Evolutionary conservation across 768 basidiomycete genomes (phyloP), one percentile per base, ranked within the genome.

Genomic region (Termitomyces bulborhizus): DNA sequence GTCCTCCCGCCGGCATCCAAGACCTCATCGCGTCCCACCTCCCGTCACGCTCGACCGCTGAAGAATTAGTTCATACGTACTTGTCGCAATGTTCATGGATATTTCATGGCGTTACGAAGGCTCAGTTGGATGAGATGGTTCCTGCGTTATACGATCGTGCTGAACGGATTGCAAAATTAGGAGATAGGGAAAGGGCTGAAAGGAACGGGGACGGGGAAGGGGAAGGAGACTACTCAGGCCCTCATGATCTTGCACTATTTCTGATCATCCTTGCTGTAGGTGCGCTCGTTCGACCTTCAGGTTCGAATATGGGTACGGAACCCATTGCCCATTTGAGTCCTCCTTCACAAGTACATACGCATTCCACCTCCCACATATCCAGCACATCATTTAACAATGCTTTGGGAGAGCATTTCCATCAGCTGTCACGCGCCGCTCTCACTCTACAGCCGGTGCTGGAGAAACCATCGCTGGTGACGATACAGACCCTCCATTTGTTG

Each of bases 381-480:
- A 46, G 58, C 8, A 42, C 49, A 26, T 36, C 53, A 7, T 51
- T 44, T 12, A 51, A 55, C 9, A 65, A 66, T 13, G 71, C 70
- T 1, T 65, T 82, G 26, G 85, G 77, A 13, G 84, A 86, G 56
- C 85, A 86, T 56, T 86, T 76, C 52, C 79, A 86, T 47, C 85
- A 88, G 58, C 73, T 89, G 24, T 76, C 85, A 0, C 71, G 79
- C 15, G 84, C 83, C 1, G 84, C 86, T 2, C 68, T 90, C n/a
- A 76, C 79, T 44, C 69, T 88, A 12, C 84, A 85, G 60, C 76
- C 86, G 0, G 80, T 90, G 24, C 68, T 89, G 41, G 87, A 88
- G 69, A 84, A 85, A 60, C 88, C 88, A 9, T 81, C 82, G 0
- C 66, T 86, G 43, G 81, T 82, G 24, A 88, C 88, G 24, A 83